Evolutionary conservation across 208 protist species (phyloP).

Genomic region (Tetramitus jugosus): DNA sequence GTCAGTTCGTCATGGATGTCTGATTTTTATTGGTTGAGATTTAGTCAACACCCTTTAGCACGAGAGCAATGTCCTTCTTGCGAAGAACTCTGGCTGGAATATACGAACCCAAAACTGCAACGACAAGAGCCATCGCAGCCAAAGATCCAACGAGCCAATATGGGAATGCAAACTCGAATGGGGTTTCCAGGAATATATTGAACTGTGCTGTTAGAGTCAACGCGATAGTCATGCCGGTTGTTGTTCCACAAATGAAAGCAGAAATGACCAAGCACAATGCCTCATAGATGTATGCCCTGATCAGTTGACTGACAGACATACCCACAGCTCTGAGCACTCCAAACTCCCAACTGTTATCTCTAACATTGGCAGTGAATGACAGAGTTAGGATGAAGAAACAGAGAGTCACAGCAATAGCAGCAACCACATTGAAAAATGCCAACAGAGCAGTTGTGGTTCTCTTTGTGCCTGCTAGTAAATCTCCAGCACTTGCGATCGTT

Average conservation of each 20-base stretch:
- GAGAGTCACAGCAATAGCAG: constrained; percentile 67
- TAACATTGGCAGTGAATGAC: constrained; percentile 85
- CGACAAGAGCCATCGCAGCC: constrained; percentile 55
- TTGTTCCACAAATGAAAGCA: constrained; percentile 64
- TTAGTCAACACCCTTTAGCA: constrained; percentile 63
- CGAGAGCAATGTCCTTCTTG: constrained; percentile 59
- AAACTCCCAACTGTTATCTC: constrained; percentile 82
- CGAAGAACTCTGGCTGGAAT: constrained; percentile 57
- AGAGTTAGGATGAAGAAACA: constrained; percentile 89
- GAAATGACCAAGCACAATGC: constrained; percentile 75
- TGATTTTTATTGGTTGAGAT: no score
- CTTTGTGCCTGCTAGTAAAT: constrained; percentile 42
- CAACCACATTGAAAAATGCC: constrained; percentile 84
- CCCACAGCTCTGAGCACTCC: constrained; percentile 82
- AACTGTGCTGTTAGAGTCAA: constrained; percentile 71
- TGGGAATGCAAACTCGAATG: constrained; percentile 74
- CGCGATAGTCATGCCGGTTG: constrained; percentile 60
- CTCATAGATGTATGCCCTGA: constrained; percentile 82
- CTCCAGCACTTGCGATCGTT: constrained; percentile 44
- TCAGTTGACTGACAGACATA: constrained; percentile 61
- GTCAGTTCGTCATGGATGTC: no score
- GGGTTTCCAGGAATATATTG: constrained; percentile 67
- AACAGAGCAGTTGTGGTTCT: constrained; percentile 60
- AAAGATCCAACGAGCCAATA: constrained; percentile 64
- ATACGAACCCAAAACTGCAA: constrained; percentile 71